Evolutionary conservation across 148 eudicot species (phyloP).

Genomic region (Rhododendron griersonianum): DNA sequence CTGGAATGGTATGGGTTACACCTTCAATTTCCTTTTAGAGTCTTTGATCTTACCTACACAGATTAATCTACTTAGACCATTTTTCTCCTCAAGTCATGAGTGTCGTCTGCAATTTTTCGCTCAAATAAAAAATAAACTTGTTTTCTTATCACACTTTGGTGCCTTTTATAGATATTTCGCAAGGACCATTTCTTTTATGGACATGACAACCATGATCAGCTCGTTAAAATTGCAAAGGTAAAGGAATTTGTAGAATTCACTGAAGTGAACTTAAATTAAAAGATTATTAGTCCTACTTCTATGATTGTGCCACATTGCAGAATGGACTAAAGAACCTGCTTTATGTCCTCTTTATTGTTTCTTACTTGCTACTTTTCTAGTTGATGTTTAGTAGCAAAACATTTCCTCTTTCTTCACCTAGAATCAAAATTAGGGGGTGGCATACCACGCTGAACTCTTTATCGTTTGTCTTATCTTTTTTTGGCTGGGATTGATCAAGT

Average conservation of each 20-base stretch:
- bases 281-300: not conserved
- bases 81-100: not conserved
- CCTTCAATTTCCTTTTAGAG: not conserved
- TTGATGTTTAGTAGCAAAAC: slow-evolving; percentile 1
- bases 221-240: slow-evolving; percentile 27
- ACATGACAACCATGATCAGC: slow-evolving; percentile 32
- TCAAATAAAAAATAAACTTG: not conserved
- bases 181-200: slow-evolving; percentile 31
- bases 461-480: not conserved
- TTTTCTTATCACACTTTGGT: not conserved
- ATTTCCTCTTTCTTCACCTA: not conserved
- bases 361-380: not conserved
- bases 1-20: slow-evolving; percentile 23
- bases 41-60: not conserved
- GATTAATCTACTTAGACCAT: not conserved
- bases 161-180: slow-evolving; percentile 20
- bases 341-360: not conserved
- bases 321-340: slow-evolving; percentile 2
- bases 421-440: not conserved
- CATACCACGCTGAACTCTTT: not conserved
- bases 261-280: not conserved
- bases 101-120: not conserved
- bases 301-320: not conserved
- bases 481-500: not conserved
- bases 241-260: not conserved